A percentile compares a stretch with the other conserved stretches of the same genome.
Conservation (phyloP, 108 stramenopile species). For the Schizochytrium sp. region DNA sequence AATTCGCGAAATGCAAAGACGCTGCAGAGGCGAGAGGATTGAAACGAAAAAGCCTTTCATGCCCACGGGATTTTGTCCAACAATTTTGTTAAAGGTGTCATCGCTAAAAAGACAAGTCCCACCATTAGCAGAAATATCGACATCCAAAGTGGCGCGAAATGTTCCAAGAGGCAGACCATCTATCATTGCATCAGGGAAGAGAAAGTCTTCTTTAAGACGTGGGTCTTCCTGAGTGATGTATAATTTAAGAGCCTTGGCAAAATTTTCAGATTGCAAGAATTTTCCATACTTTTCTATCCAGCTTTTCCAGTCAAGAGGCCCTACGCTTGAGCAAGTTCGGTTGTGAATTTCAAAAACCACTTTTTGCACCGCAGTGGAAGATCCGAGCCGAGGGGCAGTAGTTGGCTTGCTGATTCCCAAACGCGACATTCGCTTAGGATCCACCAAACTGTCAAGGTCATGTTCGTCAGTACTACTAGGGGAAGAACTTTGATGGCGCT, state of each 20-base stretch:
- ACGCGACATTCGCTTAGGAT: not conserved
- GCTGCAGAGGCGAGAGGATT: conserved; percentile 21
- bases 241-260: not conserved
- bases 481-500: no score
- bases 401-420: not conserved
- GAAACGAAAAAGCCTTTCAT: conserved; percentile 33
- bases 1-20: conserved; percentile 6
- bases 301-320: not conserved
- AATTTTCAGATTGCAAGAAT: conserved; percentile 4
- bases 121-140: not conserved
- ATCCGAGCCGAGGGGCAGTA: not conserved
- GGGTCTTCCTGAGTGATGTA: not conserved
- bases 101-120: conserved; percentile 10
- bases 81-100: not conserved
- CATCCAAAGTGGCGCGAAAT: not conserved
- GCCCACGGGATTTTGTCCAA: not conserved
- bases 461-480: no score
- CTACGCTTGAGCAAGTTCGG: conserved; percentile 8
- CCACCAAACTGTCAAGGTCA: no score
- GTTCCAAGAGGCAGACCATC: conserved; percentile 12
- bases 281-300: conserved; percentile 17
- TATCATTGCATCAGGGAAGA: not conserved
- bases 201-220: conserved; percentile 14
- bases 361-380: not conserved
- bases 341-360: conserved; percentile 2